Evolutionary conservation across 2,329 filamentous ascomycete species (phyloP).

Genomic region (Colletotrichum costaricense): DNA sequence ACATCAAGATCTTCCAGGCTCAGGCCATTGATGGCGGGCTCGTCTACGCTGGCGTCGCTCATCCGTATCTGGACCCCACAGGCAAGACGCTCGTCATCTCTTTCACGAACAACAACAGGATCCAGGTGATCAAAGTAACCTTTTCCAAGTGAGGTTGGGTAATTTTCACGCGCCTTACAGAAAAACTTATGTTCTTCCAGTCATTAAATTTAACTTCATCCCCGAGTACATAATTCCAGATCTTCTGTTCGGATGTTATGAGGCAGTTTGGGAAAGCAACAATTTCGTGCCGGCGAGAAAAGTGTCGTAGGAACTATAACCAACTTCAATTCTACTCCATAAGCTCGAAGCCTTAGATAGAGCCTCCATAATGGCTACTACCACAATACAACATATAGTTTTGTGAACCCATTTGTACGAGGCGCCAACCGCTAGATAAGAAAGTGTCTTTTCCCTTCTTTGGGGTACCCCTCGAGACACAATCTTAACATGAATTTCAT

Average conservation of each 20-base stretch:
- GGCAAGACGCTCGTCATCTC: slow-evolving; percentile 50
- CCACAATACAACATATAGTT: neutral
- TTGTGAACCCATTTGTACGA: neutral
- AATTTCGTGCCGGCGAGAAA: too few species aligned
- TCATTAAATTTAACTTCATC: too few species aligned
- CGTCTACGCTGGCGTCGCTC: slow-evolving; percentile 51
- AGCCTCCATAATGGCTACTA: neutral
- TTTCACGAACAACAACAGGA: slow-evolving; percentile 53
- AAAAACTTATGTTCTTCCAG: too few species aligned
- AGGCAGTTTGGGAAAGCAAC: too few species aligned
- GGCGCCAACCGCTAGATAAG: neutral
- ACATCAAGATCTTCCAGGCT: slow-evolving; percentile 48
- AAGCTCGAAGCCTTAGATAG: too few species aligned
- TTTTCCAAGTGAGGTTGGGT: slow-evolving; percentile 36
- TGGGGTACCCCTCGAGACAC: neutral
- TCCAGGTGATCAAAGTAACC: slow-evolving; percentile 48
- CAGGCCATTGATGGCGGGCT: slow-evolving; percentile 46
- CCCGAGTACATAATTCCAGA: too few species aligned
- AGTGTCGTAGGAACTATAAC: too few species aligned
- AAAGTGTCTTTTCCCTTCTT: neutral
- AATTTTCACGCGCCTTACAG: neutral
- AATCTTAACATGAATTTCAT: too few species aligned
- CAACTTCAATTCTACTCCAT: too few species aligned
- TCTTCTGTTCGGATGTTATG: too few species aligned
- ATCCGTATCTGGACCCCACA: slow-evolving; percentile 50